Evolutionary conservation across 2,329 filamentous ascomycete species (phyloP).

Genomic region (Alternaria sp.): DNA sequence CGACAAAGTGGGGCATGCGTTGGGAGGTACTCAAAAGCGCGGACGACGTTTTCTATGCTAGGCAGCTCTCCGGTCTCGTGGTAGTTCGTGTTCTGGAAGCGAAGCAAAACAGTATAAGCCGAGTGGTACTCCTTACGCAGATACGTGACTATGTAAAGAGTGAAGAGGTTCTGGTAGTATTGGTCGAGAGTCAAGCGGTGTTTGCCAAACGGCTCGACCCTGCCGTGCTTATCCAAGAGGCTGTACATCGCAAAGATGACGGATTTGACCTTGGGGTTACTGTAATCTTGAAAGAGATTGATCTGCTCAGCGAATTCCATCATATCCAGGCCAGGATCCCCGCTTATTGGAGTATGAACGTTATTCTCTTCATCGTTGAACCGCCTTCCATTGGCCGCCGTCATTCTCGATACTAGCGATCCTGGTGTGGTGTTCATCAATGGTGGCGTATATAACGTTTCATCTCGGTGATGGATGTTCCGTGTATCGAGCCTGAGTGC

Average conservation of each 20-base stretch:
- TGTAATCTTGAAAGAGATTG: neutral
- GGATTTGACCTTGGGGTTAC: neutral
- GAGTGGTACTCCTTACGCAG: neutral
- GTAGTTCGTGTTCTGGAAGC: constrained; percentile 22
- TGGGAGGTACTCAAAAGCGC: constrained; percentile 18
- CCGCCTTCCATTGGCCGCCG: neutral
- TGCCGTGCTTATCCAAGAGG: neutral
- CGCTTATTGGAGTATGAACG: neutral
- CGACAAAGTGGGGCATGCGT: constrained; percentile 14
- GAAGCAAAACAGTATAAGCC: constrained; percentile 15
- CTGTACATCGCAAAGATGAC: constrained; percentile 5
- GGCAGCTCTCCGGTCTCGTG: neutral
- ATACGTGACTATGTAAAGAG: constrained; percentile 19
- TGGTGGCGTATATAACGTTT: neutral
- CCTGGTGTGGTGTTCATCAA: neutral
- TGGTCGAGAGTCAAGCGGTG: neutral
- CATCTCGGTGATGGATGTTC: neutral
- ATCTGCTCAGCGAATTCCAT: neutral
- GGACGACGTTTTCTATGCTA: neutral
- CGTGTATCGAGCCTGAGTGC: neutral
- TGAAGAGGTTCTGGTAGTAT: constrained; percentile 23
- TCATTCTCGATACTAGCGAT: neutral
- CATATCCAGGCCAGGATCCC: neutral
- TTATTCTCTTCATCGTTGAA: neutral
- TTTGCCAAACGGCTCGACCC: neutral